Evolutionary conservation across 805 yeast genomes (phyloP), one percentile per base, ranked within the genome.

Genomic region (Dipodascopsis uninucleata): DNA sequence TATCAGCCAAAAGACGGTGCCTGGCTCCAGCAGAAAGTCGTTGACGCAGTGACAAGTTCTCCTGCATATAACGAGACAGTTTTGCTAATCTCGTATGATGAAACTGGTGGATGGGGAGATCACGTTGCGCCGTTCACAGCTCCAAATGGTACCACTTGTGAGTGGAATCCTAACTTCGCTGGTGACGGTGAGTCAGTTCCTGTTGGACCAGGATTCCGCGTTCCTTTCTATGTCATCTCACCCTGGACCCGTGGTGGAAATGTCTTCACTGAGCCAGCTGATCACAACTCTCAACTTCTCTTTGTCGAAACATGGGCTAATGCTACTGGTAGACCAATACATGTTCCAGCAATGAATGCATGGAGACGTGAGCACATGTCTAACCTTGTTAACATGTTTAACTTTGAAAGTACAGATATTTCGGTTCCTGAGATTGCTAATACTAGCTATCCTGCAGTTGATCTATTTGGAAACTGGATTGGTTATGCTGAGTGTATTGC

Each of bases 71-170:
- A 55, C 31, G 45, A 56, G 14, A 56, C 61, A 21, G 59, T 48
- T 7, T 31, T 57, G n/a, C 23, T 57, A 25, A 38, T 55, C 17
- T 52, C 60, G 7, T 57, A 56, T 36, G 61, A 57, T 43, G 61
- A 57, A 41, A 56, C 60, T 26, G 61, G 61, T 18, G 61, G 60
- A 38, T 57, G 43, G 39, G 60, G 60, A 22, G 61, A 56, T 31
- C 61, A 57, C 31, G 60, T 57, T 28, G 42, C 49, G 10, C 61
- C 59, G 9, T 55, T 50, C 42, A 33, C 55, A 6, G 24, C 60
- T 8, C 59, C 59, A n/a, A 49, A 54, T 33, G 58, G 58, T n/a
- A 55, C 57, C 16, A 36, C 41, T 5, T 58, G 56, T 10, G 61
- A 57, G 28, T 57, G 61, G 61, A 31, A 45, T 40, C 36, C 33